A percentile compares a stretch with the other conserved stretches of the same genome.
Evolutionary conservation across 192 early-diverging fungal genomes (phyloP).

Genomic region (Geosiphon pyriformis): DNA sequence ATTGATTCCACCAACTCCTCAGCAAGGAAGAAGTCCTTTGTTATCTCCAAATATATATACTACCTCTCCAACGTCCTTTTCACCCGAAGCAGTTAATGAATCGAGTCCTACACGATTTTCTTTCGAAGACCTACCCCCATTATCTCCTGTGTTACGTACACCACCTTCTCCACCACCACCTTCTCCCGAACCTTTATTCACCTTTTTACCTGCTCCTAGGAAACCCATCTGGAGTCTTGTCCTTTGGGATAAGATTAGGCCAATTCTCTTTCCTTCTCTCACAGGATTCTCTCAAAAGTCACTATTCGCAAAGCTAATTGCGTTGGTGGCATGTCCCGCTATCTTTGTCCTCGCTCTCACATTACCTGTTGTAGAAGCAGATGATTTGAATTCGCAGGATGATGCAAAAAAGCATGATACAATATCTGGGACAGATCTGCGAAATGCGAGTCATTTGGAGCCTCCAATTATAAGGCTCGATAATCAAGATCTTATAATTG

Average conservation of each 20-base stretch:
- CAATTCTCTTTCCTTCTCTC: slow-evolving; percentile 52
- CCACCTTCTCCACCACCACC: slow-evolving; percentile 26
- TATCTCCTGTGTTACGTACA: background rate
- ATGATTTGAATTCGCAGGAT: slow-evolving; percentile 22
- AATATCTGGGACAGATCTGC: background rate
- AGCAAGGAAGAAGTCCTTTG: slow-evolving; percentile 8
- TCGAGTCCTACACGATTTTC: background rate
- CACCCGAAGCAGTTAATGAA: background rate
- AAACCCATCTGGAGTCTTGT: background rate
- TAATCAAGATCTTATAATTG: slow-evolving; percentile 14
- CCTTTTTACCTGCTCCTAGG: slow-evolving; percentile 17
- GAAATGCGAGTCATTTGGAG: slow-evolving; percentile 19
- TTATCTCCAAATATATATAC: background rate
- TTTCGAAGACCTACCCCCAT: background rate
- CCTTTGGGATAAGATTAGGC: slow-evolving; percentile 24
- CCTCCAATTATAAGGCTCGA: background rate
- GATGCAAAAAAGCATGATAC: slow-evolving; percentile 32
- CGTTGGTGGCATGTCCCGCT: slow-evolving; percentile 49
- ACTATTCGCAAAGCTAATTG: slow-evolving; percentile 39
- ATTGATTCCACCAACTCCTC: slow-evolving; percentile 3
- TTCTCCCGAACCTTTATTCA: slow-evolving; percentile 27
- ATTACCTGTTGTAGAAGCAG: slow-evolving; percentile 56
- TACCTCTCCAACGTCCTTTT: background rate
- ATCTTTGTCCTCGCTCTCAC: slow-evolving; percentile 50
- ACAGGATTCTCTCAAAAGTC: slow-evolving; percentile 47